Evolutionary conservation across 306 rosid genomes (phyloP).

Genomic region (Sechiopsis laciniata): DNA sequence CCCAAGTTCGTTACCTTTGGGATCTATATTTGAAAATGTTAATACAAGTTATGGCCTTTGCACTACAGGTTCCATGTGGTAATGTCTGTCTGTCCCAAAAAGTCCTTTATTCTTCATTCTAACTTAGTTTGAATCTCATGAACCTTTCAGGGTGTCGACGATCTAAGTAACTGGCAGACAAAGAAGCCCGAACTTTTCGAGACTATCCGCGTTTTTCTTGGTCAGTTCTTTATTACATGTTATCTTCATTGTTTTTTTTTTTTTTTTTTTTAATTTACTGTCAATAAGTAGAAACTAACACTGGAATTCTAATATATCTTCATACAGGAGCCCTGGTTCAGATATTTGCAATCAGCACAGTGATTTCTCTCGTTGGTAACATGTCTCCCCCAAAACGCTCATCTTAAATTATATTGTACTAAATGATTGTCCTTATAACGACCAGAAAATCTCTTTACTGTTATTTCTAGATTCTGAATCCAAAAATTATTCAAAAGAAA

Average conservation of each 20-base stretch:
- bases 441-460: not conserved
- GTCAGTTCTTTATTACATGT: constrained; percentile 21
- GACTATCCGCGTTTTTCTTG: constrained; percentile 22
- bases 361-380: constrained; percentile 44
- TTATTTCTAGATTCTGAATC: too few relatives aligned
- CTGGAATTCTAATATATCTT: not conserved
- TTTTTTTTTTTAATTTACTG: not conserved
- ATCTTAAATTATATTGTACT: constrained; percentile 25
- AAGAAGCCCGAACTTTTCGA: constrained; percentile 32
- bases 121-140: not conserved
- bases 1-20: constrained; percentile 3
- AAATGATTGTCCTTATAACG: not conserved
- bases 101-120: constrained; percentile 8
- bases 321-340: constrained; percentile 44
- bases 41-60: not conserved
- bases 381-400: constrained; percentile 77
- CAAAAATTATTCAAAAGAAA: not conserved
- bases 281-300: not conserved
- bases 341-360: constrained; percentile 24
- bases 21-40: not conserved
- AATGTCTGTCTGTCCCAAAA: not conserved
- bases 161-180: constrained; percentile 28
- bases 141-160: constrained; percentile 31
- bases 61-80: not conserved
- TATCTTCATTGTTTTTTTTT: not conserved